phyloP scores from a whole-genome alignment of 1,139 yeast genomes.

The Kurtzmaniella quercitrusa region DNA sequence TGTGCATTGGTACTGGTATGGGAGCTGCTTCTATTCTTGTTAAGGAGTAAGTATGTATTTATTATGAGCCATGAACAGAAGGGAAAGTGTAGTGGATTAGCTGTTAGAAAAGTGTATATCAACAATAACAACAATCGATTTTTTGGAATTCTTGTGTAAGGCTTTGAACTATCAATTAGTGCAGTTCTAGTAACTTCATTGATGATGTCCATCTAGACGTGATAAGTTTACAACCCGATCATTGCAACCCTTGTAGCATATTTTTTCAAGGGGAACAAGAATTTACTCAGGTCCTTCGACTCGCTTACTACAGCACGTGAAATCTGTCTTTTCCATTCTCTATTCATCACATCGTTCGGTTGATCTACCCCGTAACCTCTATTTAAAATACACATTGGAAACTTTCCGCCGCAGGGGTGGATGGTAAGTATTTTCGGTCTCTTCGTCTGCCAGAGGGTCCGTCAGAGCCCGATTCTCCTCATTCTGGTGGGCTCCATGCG shows the following conservation, averaged over 20 bases:
- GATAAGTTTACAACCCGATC: too few relatives aligned
- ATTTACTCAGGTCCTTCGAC: too few relatives aligned
- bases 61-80: conserved; percentile 1
- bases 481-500: conserved; percentile 52
- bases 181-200: too few relatives aligned
- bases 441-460: conserved; percentile 10
- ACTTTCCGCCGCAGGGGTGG: conserved; percentile 19
- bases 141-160: too few relatives aligned
- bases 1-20: conserved; percentile 99
- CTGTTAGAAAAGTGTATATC: background rate
- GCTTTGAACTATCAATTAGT: too few relatives aligned
- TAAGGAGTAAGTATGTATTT: conserved; percentile 45
- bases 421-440: conserved; percentile 6
- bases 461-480: conserved; percentile 9
- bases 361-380: too few relatives aligned
- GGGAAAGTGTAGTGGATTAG: too few relatives aligned
- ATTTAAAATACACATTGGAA: conserved; percentile 30
- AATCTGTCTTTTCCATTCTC: too few relatives aligned
- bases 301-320: too few relatives aligned
- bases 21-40: conserved; percentile 91
- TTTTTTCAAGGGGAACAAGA: too few relatives aligned
- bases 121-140: background rate
- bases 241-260: too few relatives aligned
- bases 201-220: background rate
- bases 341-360: too few relatives aligned